Base-by-base conservation (phyloP, 768 basidiomycete species). In the Artomyces pyxidatus region DNA sequence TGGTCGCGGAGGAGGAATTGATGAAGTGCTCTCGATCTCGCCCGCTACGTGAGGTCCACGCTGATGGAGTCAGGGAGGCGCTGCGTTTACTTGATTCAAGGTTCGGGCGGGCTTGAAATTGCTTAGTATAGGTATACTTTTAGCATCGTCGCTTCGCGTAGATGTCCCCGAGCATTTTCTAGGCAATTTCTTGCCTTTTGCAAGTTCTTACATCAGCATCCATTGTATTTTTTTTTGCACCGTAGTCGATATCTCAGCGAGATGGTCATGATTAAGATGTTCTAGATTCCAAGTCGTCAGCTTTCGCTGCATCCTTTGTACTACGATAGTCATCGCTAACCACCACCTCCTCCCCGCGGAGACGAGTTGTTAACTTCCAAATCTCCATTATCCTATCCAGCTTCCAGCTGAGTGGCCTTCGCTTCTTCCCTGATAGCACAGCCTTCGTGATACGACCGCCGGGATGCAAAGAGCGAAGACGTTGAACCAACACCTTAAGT, bases 51-150 rank as follows among this genome's bases (percentile, higher is more conserved):
- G 79, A 85, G 61, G 89, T 91, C 12, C 77, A 78, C 52, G 70
- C 80, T 16, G 83, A 85, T 49, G 85, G 79, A 16, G 84, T 92
- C 25, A 77, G 71, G 45, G 84, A 88, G 54, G 88, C 88, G 6
- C 65, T 91, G 21, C 80, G 82, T 50, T 63, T 91, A 22, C 71
- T 92, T 30, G 88, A 92, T 59, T 63, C 64, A 16, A 65, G 65
- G 45, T 70, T 64, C 50, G 47, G 57, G 16, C 26, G 23, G 26
- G 25, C 6, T 29, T 50, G 52, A 54, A 16, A 42, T 30, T 27
- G 48, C 19, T 21, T 7, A 30, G 17, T 14, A n/a, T n/a, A n/a
- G n/a, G n/a, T n/a, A n/a, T n/a, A n/a, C n/a, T n/a, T n/a, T n/a
- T n/a, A n/a, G n/a, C n/a, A n/a, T n/a, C n/a, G n/a, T n/a, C n/a